Evolutionary conservation across 176 grass and related monocot species (phyloP), one percentile per base, ranked within the genome.

Genomic region (Typha latifolia): DNA sequence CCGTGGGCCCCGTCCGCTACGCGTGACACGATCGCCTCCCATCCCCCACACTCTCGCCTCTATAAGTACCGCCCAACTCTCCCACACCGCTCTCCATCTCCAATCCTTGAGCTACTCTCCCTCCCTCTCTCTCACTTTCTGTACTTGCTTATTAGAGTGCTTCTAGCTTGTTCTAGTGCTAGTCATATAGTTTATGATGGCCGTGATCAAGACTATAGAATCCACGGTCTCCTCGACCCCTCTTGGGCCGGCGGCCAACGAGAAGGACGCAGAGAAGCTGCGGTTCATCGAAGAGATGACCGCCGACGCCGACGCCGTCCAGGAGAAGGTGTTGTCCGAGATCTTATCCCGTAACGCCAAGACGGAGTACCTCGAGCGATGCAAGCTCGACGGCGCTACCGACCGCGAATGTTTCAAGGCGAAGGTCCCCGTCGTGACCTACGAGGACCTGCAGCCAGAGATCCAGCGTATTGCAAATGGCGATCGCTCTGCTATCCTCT

Each of bases 241-340:
- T 22, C 72, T 83, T 0, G 80, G 72, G 4, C 68, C 76, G 11
- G 79, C 79, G 53, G 74, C 81, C 48, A 89, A 80, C 26, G 88
- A 84, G n/a, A 69, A 59, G 53, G 83, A 92, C 66, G 82, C 72
- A 12, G 93, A 97, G 85, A 92, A 84, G 74, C 85, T 97, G 24
- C 78, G 69, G 32, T 92, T 97, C 78, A 92, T 97, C 71, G 93
- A 97, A 29, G 88, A 92, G 48, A 87, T 89, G 78, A 97, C 93
- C 4, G 24, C 71, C 64, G 76, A 87, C 64, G 51, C 72, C 4
- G 93, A 97, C 62, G 59, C 81, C 10, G 88, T 90, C 66, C 93
- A 97, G 80, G 75, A 84, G 83, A 75, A 72, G 63, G 93, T 97
- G 62, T 80, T 97, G 16, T 78, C 62, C 0, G 93, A 92, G 83